phyloP scores from a whole-genome alignment of 805 yeast genomes.

The Pichia exigua region DNA sequence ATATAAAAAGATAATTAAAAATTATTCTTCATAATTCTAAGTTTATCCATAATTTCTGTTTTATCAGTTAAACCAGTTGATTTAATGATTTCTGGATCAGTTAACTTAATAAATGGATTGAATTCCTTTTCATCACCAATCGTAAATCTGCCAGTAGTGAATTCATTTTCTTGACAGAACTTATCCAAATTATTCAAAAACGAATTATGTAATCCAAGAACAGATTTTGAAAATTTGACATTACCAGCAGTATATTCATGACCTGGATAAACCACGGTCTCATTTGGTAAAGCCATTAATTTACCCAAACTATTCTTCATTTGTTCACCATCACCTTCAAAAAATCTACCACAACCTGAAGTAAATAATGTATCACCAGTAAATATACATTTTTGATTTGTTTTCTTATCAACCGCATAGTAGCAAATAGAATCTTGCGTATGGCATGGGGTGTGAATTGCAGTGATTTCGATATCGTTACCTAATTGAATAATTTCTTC shows the following conservation, averaged over 20 bases:
- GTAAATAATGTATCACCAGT: slow-evolving; percentile 94
- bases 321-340: slow-evolving; percentile 79
- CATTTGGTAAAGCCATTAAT: slow-evolving; percentile 55
- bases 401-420: slow-evolving; percentile 54
- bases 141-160: slow-evolving; percentile 82
- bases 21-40: slow-evolving; percentile 72
- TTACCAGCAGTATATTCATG: slow-evolving; percentile 91
- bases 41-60: slow-evolving; percentile 56
- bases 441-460: slow-evolving; percentile 95
- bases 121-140: slow-evolving; percentile 70
- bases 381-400: slow-evolving; percentile 68
- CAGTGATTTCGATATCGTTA: slow-evolving; percentile 53
- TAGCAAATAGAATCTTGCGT: slow-evolving; percentile 95
- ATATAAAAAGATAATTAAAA: slow-evolving; percentile 22
- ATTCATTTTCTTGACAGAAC: slow-evolving; percentile 48
- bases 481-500: slow-evolving; percentile 59
- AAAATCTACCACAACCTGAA: slow-evolving; percentile 95
- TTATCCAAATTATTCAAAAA: slow-evolving; percentile 49
- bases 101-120: slow-evolving; percentile 85
- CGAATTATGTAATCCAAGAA: slow-evolving; percentile 38
- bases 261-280: slow-evolving; percentile 81
- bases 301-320: slow-evolving; percentile 67
- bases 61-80: slow-evolving; percentile 47
- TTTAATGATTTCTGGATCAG: slow-evolving; percentile 52
- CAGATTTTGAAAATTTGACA: slow-evolving; percentile 65